These are phyloP conservation scores for Kodamaea anthophila DNA, from an alignment of 1,139 yeast species.

Conservation along the genomic window DNA sequence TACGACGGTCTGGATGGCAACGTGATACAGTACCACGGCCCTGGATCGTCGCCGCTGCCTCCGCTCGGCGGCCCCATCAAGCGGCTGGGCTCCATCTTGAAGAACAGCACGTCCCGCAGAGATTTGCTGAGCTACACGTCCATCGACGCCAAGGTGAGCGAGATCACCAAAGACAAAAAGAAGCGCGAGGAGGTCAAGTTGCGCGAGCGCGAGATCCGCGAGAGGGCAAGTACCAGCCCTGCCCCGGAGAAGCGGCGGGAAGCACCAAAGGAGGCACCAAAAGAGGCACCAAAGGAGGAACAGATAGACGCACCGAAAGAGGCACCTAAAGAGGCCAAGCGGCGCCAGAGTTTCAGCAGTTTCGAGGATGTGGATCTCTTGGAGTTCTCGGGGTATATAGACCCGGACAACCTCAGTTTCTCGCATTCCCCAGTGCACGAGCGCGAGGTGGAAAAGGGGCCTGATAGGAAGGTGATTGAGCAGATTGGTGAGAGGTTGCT, in stretches of 20 bases:
- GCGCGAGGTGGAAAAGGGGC: conserved; percentile 1
- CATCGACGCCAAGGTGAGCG: conserved; percentile 7
- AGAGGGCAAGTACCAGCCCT: no score
- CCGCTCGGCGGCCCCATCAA: conserved; percentile 18
- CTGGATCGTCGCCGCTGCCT: conserved; percentile 10
- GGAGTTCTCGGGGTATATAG: conserved; percentile 63
- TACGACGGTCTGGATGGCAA: conserved; percentile 46
- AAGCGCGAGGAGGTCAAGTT: no score
- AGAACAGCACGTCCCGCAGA: conserved; percentile 22
- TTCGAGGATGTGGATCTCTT: conserved; percentile 31
- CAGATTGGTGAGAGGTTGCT: background rate
- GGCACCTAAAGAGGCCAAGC: background rate
- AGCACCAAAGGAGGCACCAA: no score
- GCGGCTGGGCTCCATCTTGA: conserved; percentile 49
- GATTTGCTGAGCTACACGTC: conserved; percentile 10
- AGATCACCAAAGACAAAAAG: background rate
- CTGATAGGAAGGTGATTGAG: background rate
- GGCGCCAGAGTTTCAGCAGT: no score
- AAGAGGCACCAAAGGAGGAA: no score
- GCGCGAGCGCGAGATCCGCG: no score
- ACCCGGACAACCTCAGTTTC: conserved; percentile 45
- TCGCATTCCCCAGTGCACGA: conserved; percentile 12
- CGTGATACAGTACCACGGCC: conserved; percentile 28
- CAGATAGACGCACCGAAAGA: no score
- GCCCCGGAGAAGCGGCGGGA: no score